Evolutionary conservation across 306 rosid species (phyloP), one percentile per base, ranked within the genome.

Genomic region (Clitoria ternatea): DNA sequence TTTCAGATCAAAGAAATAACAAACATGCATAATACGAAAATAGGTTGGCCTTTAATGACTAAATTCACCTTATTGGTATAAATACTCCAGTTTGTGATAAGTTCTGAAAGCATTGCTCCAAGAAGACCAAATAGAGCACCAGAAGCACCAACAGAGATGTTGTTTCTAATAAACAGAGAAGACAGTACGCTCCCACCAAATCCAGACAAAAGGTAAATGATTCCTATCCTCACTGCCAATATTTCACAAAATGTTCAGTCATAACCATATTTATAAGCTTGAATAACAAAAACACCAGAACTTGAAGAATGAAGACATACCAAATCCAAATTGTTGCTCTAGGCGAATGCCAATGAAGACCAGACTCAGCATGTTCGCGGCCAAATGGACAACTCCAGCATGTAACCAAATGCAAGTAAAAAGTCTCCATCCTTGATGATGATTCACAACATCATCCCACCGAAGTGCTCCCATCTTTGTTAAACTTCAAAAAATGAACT

Each of bases 21-120:
- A 50, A 61, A 22, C 60, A 52, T 23, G 22, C 35, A 23, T 4
- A 56, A 26, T 7, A 43, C 15, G 45, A 18, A 55, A 64, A 54
- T 10, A 44, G 22, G 69, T 63, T 10, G 47, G 23, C 17, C 32
- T 48, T 10, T 35, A 59, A 33, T 49, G 7, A 35, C 13, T 49
- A 52, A 19, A 47, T 83, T 45, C 20, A 93, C 97, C 89, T 88
- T 92, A 72, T 92, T 88, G 64, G 88, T 55, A 69, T 90, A 93
- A 32, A 90, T 87, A 68, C 87, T 85, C 98, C 97, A 93, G 61
- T 93, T 93, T 18, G 98, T 90, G 37, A 93, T 52, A 60, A 93
- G 96, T 57, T 93, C 98, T 2, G 98, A 93, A 60, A 93, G 92
- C 97, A 90, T 93, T 50, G 97, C 97, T 77, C 98, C 97, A 66